These are phyloP conservation scores for Pelagophyceae sp. DNA, from an alignment of 352 stramenopile species.

Conservation along the genomic window DNA sequence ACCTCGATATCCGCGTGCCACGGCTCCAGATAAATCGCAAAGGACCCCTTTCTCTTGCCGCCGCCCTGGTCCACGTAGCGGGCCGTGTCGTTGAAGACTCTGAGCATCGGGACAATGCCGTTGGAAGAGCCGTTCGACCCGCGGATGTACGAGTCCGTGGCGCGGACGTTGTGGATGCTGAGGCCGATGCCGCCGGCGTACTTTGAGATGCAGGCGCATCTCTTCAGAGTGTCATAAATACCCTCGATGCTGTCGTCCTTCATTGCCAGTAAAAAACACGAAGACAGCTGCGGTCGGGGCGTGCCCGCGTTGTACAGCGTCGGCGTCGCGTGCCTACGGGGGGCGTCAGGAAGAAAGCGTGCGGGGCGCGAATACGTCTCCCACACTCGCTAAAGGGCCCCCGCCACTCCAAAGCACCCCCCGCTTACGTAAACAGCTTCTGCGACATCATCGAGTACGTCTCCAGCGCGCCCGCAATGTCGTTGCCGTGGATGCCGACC, in stretches of 20 bases:
- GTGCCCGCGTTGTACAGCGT: constrained; percentile 99
- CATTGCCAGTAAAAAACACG: constrained; percentile 94
- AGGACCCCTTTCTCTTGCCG: constrained; percentile 90
- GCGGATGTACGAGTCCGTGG: constrained; percentile 91
- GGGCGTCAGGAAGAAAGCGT: no score
- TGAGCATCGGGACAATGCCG: constrained; percentile 97
- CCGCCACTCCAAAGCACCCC: no score
- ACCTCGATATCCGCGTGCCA: constrained; percentile 98
- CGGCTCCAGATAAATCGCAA: constrained; percentile 97
- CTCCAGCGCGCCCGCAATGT: constrained; percentile 84
- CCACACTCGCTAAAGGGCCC: no score
- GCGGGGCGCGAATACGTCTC: no score
- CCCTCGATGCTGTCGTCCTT: constrained; percentile 98
- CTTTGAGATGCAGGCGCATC: constrained; percentile 97
- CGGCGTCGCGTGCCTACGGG: constrained; percentile 94
- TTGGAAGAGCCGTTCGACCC: constrained; percentile 97
- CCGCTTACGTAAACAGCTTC: constrained; percentile 91
- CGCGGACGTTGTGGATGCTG: constrained; percentile 94
- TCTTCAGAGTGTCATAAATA: constrained; percentile 98
- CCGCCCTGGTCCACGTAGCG: constrained; percentile 97
- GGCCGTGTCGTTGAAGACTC: constrained; percentile 99
- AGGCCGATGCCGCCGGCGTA: constrained; percentile 96
- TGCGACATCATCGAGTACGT: constrained; percentile 97
- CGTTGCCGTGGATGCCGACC: constrained; percentile 93
- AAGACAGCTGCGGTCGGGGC: constrained; percentile 91